phyloP scores from a whole-genome alignment of 116 monocot genomes.

The Dioscorea cayenensis region DNA sequence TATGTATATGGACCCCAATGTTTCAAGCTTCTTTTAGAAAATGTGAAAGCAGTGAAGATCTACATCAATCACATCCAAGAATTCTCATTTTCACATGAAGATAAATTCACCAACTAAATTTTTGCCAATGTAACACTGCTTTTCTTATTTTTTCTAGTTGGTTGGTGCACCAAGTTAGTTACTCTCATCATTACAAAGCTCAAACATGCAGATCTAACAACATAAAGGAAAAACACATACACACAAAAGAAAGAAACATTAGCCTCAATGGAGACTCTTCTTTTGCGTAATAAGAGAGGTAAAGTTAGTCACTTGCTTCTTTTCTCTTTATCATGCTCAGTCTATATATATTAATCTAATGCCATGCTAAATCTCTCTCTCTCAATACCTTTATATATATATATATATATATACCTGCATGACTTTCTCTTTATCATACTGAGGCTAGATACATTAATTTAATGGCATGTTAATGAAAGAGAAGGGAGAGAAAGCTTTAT shows the following conservation, averaged over 20 bases:
- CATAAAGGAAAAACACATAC: not conserved
- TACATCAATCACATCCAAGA: not conserved
- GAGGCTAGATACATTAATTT: not conserved
- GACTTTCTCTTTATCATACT: too few relatives aligned
- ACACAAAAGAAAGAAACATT: not conserved
- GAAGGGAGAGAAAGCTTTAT: slow-evolving; percentile 38
- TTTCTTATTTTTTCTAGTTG: slow-evolving; percentile 15
- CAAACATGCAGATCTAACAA: slow-evolving; percentile 7
- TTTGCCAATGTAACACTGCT: not conserved
- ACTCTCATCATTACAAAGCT: slow-evolving; percentile 22
- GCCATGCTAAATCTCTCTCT: too few relatives aligned
- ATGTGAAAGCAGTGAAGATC: not conserved
- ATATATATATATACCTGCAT: too few relatives aligned
- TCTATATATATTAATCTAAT: too few relatives aligned
- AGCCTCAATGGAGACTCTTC: not conserved
- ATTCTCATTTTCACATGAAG: not conserved
- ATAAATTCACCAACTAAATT: not conserved
- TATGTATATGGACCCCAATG: not conserved
- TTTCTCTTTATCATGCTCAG: too few relatives aligned
- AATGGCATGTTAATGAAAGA: slow-evolving; percentile 11
- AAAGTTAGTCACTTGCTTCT: too few relatives aligned
- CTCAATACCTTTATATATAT: too few relatives aligned
- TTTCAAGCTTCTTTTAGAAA: not conserved
- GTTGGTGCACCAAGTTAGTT: slow-evolving; percentile 15
- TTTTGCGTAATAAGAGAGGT: not conserved